Base-by-base conservation (phyloP, 192 early-diverging fungal species). In the Backusella circina region DNA sequence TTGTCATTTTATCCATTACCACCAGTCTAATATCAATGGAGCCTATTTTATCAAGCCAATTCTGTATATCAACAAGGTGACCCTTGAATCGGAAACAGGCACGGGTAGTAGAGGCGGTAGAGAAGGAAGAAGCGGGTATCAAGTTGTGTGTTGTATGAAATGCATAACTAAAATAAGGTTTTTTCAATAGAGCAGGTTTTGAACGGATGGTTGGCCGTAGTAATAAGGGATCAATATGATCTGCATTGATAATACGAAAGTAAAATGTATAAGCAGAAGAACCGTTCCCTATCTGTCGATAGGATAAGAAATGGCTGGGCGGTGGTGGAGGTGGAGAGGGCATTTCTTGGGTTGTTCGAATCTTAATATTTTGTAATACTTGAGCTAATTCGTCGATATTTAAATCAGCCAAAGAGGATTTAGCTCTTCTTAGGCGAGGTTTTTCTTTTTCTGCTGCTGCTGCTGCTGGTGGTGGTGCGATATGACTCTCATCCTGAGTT, bases 261-360 rank as follows among this genome's bases (percentile, higher is more conserved):
- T 80, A 80, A 26, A 80, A 80, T 2, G 79, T 80, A 23, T 67
- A 76, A 26, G 44, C 47, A 16, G 64, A 72, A 6, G 65, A 57
- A 18, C 79, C 79, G 70, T 68, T 74, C 5, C 79, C 79, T 23
- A 80, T 80, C 37, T 80, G 79, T 33, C 70, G 79, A 61, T 80
- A 80, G 23, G 68, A 57, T 57, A 74, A 61, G 23, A 37, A 21
- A 35, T 39, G 37, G 30, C 37, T 44, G 38, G 61, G 31, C 18
- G 36, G 44, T 32, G 41, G 72, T 8, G 38, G 54, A 33, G 41
- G 72, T 38, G 38, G 31, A n/a, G 21, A 15, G 39, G 70, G 39
- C 28, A 50, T 39, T 65, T 30, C 28, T 30, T 57, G 72, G 10
- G 64, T 31, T 30, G 57, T 31, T 31, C 38, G 47, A 37, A 70